These are phyloP conservation scores for Sporisorium scitamineum DNA, from an alignment of 1,284 basidiomycete genomes.

Conservation along the genomic window DNA sequence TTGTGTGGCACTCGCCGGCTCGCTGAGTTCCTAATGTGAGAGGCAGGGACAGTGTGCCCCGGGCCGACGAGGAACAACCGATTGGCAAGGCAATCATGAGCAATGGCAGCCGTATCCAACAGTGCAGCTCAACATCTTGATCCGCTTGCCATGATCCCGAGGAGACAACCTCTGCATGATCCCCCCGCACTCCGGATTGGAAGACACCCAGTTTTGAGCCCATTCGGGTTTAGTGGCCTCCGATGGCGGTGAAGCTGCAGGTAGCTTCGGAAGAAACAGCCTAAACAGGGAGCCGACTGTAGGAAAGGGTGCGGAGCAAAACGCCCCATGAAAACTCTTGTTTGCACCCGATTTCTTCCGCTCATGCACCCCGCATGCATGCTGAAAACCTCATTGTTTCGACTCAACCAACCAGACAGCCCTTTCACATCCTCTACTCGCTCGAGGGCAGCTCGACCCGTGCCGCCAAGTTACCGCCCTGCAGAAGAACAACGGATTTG, in stretches of 20 bases:
- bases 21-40: too few species aligned
- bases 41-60: neutral
- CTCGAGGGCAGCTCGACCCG: neutral
- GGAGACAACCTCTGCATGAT: constrained; percentile 3
- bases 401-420: neutral
- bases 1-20: neutral
- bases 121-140: constrained; percentile 3
- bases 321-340: constrained; percentile 14
- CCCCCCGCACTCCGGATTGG: constrained; percentile 9
- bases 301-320: constrained; percentile 1
- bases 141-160: neutral
- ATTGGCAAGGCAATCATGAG: neutral
- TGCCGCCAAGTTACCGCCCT: neutral
- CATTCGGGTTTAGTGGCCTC: constrained; percentile 25
- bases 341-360: constrained; percentile 38
- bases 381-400: neutral
- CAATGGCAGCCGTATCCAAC: neutral
- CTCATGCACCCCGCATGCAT: constrained; percentile 35
- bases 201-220: constrained; percentile 15
- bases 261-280: neutral
- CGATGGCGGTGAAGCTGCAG: constrained; percentile 1
- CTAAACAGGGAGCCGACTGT: neutral
- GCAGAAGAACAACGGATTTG: neutral
- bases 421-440: constrained; percentile 17
- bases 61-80: neutral